Evolutionary conservation across 768 basidiomycete species (phyloP).

Genomic region (Pleurotus tuber-regium): DNA sequence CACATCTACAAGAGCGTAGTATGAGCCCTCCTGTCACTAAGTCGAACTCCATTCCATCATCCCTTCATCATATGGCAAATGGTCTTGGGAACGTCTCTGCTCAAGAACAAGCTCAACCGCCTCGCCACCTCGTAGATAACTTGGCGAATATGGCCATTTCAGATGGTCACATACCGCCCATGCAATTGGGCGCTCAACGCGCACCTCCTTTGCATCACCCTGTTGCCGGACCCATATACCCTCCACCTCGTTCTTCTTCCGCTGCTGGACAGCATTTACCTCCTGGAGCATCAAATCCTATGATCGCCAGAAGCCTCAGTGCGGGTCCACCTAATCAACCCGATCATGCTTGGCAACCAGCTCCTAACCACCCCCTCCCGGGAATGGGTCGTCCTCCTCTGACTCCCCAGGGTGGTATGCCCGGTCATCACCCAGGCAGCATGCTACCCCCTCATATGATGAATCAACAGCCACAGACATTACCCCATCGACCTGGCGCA

Average conservation of each 20-base stretch:
- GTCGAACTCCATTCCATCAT: conserved; percentile 1
- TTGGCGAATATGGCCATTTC: too few relatives aligned
- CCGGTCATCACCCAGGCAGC: conserved; percentile 6
- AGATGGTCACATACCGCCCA: conserved; percentile 13
- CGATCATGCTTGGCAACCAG: conserved; percentile 10
- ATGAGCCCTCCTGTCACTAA: not conserved
- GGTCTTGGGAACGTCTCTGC: conserved; percentile 31
- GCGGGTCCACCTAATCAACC: conserved; percentile 15
- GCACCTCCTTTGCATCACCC: conserved; percentile 16
- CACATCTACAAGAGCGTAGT: conserved; percentile 35
- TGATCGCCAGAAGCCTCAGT: conserved; percentile 5
- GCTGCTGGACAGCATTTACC: conserved; percentile 2
- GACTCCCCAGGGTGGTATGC: conserved; percentile 17
- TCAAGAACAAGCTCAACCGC: conserved; percentile 24
- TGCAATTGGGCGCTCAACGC: conserved; percentile 1
- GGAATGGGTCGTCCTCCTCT: conserved; percentile 16
- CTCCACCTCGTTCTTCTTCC: not conserved
- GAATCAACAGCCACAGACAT: conserved; percentile 14
- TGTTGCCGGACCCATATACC: conserved; percentile 6
- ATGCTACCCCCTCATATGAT: conserved; percentile 16
- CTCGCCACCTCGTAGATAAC: conserved; percentile 20
- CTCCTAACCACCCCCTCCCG: conserved; percentile 5
- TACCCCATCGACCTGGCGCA: conserved; percentile 17
- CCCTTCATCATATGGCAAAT: conserved; percentile 31
- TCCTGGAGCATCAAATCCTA: not conserved